Base-by-base conservation (phyloP, 805 yeast species). In the Saccharomycopsis sp. region DNA sequence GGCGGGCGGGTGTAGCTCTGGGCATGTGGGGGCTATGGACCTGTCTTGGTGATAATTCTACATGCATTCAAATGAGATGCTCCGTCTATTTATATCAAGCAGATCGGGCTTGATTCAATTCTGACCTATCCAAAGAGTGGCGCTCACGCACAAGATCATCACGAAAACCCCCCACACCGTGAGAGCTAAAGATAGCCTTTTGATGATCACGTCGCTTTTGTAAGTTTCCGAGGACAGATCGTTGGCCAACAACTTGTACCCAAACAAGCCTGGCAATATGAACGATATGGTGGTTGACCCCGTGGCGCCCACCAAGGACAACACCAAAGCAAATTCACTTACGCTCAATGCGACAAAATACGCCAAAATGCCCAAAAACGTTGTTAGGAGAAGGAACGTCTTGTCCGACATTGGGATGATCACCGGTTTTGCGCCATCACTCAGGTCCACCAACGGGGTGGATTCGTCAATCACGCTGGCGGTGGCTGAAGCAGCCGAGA, bases 241-340 rank as follows among this genome's bases (percentile, higher is more conserved):
- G 26, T 36, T 39, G 16, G 49, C 67, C n/a, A 74, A 65, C 45
- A 87, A 65, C 51, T 72, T 77, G 60, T 72, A 85, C 3, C 89
- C 94, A 55, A 87, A 85, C 17, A 85, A 62, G 0, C 96, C 96
- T 0, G 96, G 96, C 35, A 87, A 66, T 21, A 85, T 86, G 55
- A 87, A 87, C 9, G 95, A 86, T 38, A 88, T 86, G 4, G 94
- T 75, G 0, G 96, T 87, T 1, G 95, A 84, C 0, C 96, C 96
- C 0, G 95, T 86, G 1, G 95, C 83, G 2, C 96, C 96, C 3
- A 87, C 95, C 49, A 87, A 65, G 1, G 95, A 87, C 50, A 87
- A 63, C 3, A 82, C 81, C 26, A 72, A 67, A 39, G 80, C 88
- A 53, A 82, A 74, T 0, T 85, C 78, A 1, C 67, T 62, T 7